Base-by-base conservation (phyloP, 2,329 filamentous ascomycete species). In the Trichoderma afroharzianum region DNA sequence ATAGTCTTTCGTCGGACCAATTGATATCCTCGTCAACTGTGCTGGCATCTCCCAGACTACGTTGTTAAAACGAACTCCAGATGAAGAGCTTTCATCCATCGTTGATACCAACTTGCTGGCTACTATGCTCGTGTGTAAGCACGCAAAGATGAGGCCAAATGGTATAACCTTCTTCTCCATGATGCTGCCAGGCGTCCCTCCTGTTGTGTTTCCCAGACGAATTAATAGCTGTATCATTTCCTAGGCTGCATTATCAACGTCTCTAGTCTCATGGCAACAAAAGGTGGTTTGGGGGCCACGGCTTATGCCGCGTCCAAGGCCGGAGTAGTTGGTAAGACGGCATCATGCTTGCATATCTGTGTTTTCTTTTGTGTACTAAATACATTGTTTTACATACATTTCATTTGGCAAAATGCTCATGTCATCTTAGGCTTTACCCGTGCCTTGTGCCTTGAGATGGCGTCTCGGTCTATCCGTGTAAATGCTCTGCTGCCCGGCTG, bases 401-500 rank as follows among this genome's bases (percentile, higher is more conserved):
- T 43, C 62, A 8, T 63, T 32, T 69, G 57, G 30, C 36, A n/a
- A 26, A 28, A 69, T 62, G 47, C 67, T 53, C 63, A 69, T 64
- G 53, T 55, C 68, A 58, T 71, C 76, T 72, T 78, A 92, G 91
- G 88, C 72, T 87, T 94, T 76, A 94, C 91, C 26, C 86, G 90
- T 71, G 88, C 90, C 70, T 83, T 93, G 3, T 90, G 90, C 55
- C 85, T 82, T 63, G 90, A 94, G 81, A 81, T 91, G 76, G 88
- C 87, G 66, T 81, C 84, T 72, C 83, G 85, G 62, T 87, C 87
- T 63, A 87, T 97, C 71, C 87, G 94, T 33, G 91, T 93, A 61
- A 97, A 97, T 82, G 91, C 91, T 32, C 88, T 97, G 74, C 83
- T 95, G 55, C 94, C 94, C 1, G 94, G 94, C 7, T 97, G 95